These are phyloP conservation scores for Mycosphaerella sp. DNA, from an alignment of 2,329 filamentous ascomycete genomes.

Conservation along the genomic window DNA sequence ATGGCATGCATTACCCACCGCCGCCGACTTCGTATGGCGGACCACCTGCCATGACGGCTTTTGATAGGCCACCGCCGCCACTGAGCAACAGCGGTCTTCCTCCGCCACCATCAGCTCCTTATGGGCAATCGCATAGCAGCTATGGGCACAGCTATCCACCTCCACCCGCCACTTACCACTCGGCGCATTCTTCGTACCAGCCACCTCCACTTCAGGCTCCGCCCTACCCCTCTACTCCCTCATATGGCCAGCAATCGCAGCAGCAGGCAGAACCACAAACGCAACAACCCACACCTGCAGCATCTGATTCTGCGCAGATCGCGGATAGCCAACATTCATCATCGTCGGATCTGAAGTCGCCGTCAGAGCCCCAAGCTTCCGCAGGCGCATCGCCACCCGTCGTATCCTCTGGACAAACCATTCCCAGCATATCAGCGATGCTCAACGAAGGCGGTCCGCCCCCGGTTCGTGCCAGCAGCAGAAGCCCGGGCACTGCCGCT, in stretches of 20 bases:
- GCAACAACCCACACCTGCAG: constrained; percentile 16
- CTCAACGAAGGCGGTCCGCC: constrained; percentile 35
- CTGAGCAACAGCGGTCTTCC: constrained; percentile 33
- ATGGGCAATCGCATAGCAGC: constrained; percentile 26
- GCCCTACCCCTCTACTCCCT: constrained; percentile 14
- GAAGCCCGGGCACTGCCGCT: constrained; percentile 27
- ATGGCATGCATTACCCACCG: constrained; percentile 33
- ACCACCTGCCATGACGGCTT: constrained; percentile 28
- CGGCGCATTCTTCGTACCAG: constrained; percentile 16
- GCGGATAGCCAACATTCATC: constrained; percentile 31
- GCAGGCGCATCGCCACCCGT: constrained; percentile 33
- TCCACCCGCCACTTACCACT: constrained; percentile 21
- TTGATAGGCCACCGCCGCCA: constrained; percentile 38
- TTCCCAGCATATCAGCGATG: constrained; percentile 50
- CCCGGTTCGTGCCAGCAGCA: constrained; percentile 27
- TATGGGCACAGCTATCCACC: constrained; percentile 24
- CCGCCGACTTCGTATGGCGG: constrained; percentile 23
- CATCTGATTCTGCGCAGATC: constrained; percentile 18
- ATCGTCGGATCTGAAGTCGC: constrained; percentile 21
- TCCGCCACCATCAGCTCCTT: constrained; percentile 33
- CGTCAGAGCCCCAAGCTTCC: constrained; percentile 35
- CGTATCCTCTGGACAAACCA: constrained; percentile 33
- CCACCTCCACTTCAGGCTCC: constrained; percentile 20
- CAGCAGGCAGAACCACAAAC: constrained; percentile 17
- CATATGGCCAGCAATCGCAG: constrained; percentile 13